Evolutionary conservation across 1,139 yeast species (phyloP).

Genomic region (Lodderomyces parapsilosis): DNA sequence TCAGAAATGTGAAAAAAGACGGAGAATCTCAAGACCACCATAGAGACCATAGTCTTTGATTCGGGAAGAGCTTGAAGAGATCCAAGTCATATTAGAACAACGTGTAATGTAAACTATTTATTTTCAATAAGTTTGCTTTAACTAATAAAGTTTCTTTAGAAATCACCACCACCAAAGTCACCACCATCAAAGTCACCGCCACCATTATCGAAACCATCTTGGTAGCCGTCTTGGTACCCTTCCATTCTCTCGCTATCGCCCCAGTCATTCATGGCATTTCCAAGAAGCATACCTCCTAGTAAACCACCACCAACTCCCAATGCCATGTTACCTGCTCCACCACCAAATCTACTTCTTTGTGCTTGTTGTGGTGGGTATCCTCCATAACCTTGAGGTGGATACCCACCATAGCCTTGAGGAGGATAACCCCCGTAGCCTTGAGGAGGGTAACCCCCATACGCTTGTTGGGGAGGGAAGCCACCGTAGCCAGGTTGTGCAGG

Average conservation of each 20-base stretch:
- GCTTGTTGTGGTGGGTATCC: conserved; percentile 18
- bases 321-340: conserved; percentile 46
- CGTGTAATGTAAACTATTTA: too few relatives aligned
- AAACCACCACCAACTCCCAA: conserved; percentile 82
- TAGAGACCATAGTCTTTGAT: not conserved
- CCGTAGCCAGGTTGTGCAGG: conserved; percentile 9
- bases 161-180: conserved; percentile 27
- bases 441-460: conserved; percentile 20
- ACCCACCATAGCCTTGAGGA: conserved; percentile 20
- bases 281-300: conserved; percentile 67
- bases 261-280: conserved; percentile 36
- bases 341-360: conserved; percentile 17
- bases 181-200: conserved; percentile 21
- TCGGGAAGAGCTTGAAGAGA: not conserved
- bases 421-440: conserved; percentile 21
- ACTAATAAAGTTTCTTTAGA: not conserved
- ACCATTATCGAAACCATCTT: conserved; percentile 28
- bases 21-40: not conserved
- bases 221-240: conserved; percentile 34
- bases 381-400: conserved; percentile 23
- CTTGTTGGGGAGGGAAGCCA: conserved; percentile 18
- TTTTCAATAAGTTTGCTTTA: not conserved
- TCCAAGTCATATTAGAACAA: too few relatives aligned
- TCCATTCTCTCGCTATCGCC: conserved; percentile 25
- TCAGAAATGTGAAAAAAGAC: not conserved